A percentile compares a stretch with the other conserved stretches of the same genome.
phyloP scores from a whole-genome alignment of 768 basidiomycete species.

The Galerina sulciceps region DNA sequence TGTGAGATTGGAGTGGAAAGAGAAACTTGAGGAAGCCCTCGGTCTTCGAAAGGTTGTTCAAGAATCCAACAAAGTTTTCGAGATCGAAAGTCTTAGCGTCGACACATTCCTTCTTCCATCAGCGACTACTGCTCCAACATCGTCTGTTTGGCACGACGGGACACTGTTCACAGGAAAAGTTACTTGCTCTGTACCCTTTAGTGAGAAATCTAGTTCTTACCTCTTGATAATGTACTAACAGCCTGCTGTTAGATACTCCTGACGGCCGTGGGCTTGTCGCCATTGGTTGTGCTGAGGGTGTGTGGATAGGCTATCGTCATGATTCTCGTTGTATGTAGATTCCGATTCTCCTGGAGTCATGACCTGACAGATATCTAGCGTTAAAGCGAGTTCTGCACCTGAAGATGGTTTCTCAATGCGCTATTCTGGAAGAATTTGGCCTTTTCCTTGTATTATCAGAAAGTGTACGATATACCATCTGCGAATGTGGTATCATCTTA shows the following conservation, averaged over 20 bases:
- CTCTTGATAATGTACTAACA: background rate
- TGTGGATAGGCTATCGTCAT: constrained; percentile 92
- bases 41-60: constrained; percentile 85
- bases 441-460: constrained; percentile 95
- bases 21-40: constrained; percentile 89
- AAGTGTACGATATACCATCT: constrained; percentile 59
- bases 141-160: constrained; percentile 71
- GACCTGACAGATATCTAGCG: constrained; percentile 50
- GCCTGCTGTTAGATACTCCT: constrained; percentile 69
- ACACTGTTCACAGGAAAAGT: constrained; percentile 80
- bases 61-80: constrained; percentile 95
- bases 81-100: constrained; percentile 84
- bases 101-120: constrained; percentile 86
- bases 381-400: constrained; percentile 92
- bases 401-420: constrained; percentile 91
- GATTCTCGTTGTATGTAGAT: constrained; percentile 76
- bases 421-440: constrained; percentile 95
- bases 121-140: constrained; percentile 45
- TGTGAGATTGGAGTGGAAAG: constrained; percentile 83
- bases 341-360: background rate
- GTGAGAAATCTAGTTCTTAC: constrained; percentile 36
- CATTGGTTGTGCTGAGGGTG: constrained; percentile 89
- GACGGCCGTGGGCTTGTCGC: constrained; percentile 85
- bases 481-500: background rate
- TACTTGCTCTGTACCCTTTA: constrained; percentile 94